phyloP scores from a whole-genome alignment of 306 rosid genomes.

The Prunus persica region DNA sequence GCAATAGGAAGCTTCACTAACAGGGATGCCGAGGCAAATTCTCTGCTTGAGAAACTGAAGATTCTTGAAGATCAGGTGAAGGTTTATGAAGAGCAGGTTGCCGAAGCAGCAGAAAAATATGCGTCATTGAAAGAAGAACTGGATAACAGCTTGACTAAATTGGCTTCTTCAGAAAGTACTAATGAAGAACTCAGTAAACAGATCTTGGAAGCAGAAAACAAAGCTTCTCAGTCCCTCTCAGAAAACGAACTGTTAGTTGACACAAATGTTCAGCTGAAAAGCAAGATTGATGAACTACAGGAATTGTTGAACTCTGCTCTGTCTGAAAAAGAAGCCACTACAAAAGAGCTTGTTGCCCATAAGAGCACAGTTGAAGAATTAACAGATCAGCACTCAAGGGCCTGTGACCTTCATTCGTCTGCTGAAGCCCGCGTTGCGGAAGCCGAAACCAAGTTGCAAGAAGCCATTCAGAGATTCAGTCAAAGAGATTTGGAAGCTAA shows the following conservation, averaged over 20 bases:
- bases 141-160: constrained; percentile 51
- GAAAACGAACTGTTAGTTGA: constrained; percentile 74
- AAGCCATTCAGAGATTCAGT: constrained; percentile 47
- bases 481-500: constrained; percentile 75
- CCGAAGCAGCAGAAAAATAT: constrained; percentile 43
- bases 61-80: constrained; percentile 53
- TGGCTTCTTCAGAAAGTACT: constrained; percentile 47
- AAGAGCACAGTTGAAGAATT: constrained; percentile 59
- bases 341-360: constrained; percentile 60
- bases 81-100: constrained; percentile 43
- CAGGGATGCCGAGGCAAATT: constrained; percentile 68
- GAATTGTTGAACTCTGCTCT: constrained; percentile 51
- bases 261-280: constrained; percentile 70
- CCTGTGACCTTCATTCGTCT: constrained; percentile 52
- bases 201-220: constrained; percentile 53
- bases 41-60: constrained; percentile 63
- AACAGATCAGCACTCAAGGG: constrained; percentile 62
- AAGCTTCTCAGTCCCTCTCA: constrained; percentile 58
- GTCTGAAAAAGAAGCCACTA: constrained; percentile 61
- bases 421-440: constrained; percentile 48
- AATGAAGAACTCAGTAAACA: constrained; percentile 65
- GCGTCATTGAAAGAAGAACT: constrained; percentile 49
- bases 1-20: constrained; percentile 45
- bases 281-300: constrained; percentile 76
- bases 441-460: constrained; percentile 58